Evolutionary conservation across 805 yeast genomes (phyloP).

Genomic region (Myxozyma vanderwaltii): DNA sequence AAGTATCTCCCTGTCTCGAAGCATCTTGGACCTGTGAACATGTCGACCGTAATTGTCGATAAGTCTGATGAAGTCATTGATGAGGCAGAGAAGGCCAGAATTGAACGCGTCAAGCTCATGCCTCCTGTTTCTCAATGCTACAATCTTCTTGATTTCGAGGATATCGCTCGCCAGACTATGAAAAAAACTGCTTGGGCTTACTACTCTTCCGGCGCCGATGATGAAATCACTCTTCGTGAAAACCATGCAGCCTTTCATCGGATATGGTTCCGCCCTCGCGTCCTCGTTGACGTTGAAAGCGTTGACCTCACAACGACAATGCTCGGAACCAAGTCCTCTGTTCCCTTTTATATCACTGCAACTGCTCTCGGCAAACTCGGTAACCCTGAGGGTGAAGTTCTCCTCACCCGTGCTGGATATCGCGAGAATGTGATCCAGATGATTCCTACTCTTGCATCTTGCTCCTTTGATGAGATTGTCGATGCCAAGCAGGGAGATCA

Average conservation of each 20-base stretch:
- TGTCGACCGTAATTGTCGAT: slow-evolving; percentile 38
- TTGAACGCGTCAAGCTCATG: slow-evolving; percentile 50
- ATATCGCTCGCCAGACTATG: slow-evolving; percentile 77
- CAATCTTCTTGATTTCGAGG: slow-evolving; percentile 84
- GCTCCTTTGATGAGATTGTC: slow-evolving; percentile 81
- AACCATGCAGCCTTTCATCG: slow-evolving; percentile 89
- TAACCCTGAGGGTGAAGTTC: slow-evolving; percentile 89
- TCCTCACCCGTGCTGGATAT: slow-evolving; percentile 80
- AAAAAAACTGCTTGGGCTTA: slow-evolving; percentile 87
- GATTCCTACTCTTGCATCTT: slow-evolving; percentile 91
- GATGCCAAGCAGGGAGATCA: slow-evolving; percentile 68
- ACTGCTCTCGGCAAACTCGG: slow-evolving; percentile 92
- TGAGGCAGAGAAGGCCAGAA: slow-evolving; percentile 49
- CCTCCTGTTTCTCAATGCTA: slow-evolving; percentile 73
- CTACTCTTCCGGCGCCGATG: slow-evolving; percentile 89
- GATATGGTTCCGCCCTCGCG: slow-evolving; percentile 80
- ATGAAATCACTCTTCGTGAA: slow-evolving; percentile 85
- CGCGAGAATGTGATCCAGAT: slow-evolving; percentile 74
- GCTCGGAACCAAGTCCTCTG: slow-evolving; percentile 68
- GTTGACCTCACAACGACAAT: slow-evolving; percentile 72
- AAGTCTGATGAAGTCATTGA: slow-evolving; percentile 39
- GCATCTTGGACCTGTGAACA: slow-evolving; percentile 56
- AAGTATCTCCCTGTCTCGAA: slow-evolving; percentile 60
- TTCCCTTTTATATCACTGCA: slow-evolving; percentile 88
- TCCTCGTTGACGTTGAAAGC: slow-evolving; percentile 76